Conservation (phyloP, 1,139 yeast species). For the Geotrichum histeridarum region DNA sequence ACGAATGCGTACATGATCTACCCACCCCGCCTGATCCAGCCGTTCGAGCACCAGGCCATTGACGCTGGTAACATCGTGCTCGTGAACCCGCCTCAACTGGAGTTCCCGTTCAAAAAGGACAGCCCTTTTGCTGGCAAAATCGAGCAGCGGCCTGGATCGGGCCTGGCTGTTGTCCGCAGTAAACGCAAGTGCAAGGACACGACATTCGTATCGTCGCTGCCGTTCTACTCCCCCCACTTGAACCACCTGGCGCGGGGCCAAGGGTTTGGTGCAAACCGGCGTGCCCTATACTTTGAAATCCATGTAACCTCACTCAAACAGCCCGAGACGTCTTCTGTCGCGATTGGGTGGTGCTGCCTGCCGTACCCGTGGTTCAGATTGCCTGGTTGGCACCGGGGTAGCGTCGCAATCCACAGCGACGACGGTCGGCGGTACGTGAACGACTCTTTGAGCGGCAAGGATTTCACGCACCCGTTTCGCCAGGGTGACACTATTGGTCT, state of each 20-base stretch:
- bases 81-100: conserved; percentile 24
- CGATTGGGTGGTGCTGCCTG: conserved; percentile 29
- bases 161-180: conserved; percentile 23
- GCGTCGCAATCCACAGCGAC: conserved; percentile 33
- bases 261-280: not conserved
- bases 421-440: conserved; percentile 32
- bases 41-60: conserved; percentile 15
- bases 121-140: conserved; percentile 27
- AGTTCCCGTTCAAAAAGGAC: conserved; percentile 18
- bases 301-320: conserved; percentile 27
- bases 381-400: conserved; percentile 35
- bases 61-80: conserved; percentile 16
- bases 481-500: conserved; percentile 30
- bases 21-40: conserved; percentile 18
- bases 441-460: conserved; percentile 28
- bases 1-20: conserved; percentile 21
- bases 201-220: conserved; percentile 26
- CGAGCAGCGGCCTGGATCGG: conserved; percentile 20
- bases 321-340: conserved; percentile 26
- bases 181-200: conserved; percentile 24
- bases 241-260: not conserved
- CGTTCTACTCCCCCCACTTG: conserved; percentile 23
- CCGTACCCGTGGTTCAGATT: conserved; percentile 33
- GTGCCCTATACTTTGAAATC: conserved; percentile 28
- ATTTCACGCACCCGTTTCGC: conserved; percentile 24